These are phyloP conservation scores for Fragilariopsis cylindrus DNA, from an alignment of 108 stramenopile genomes.

Conservation along the genomic window DNA sequence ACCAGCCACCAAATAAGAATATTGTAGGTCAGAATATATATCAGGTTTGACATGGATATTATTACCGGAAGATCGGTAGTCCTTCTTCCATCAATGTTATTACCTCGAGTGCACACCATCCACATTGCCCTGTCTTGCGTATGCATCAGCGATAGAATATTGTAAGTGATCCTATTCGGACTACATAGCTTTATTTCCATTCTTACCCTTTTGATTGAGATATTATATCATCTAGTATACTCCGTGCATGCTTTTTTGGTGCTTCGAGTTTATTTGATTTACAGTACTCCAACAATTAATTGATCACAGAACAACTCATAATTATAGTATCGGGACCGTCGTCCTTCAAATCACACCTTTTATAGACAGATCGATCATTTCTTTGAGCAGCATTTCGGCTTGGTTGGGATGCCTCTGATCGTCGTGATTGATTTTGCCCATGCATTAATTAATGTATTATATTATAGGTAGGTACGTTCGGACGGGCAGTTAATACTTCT, in stretches of 20 bases:
- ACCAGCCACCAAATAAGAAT: too few species aligned
- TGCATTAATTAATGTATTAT: neutral
- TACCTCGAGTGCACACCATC: too few species aligned
- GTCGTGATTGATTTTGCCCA: neutral
- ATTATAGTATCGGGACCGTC: neutral
- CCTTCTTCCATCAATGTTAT: too few species aligned
- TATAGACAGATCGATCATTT: neutral
- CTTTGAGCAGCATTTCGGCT: neutral
- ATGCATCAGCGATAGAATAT: too few species aligned
- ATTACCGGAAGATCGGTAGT: too few species aligned
- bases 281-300: neutral
- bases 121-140: too few species aligned
- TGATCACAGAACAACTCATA: neutral
- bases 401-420: neutral
- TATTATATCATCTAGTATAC: neutral
- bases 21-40: too few species aligned
- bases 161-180: neutral
- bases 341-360: too few species aligned
- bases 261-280: constrained; percentile 3
- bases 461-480: neutral
- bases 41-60: too few species aligned
- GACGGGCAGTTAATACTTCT: too few species aligned
- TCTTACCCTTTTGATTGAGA: neutral
- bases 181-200: neutral
- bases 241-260: neutral